phyloP scores from a whole-genome alignment of 2,329 filamentous ascomycete species.

The Epichloe brachyelytri region DNA sequence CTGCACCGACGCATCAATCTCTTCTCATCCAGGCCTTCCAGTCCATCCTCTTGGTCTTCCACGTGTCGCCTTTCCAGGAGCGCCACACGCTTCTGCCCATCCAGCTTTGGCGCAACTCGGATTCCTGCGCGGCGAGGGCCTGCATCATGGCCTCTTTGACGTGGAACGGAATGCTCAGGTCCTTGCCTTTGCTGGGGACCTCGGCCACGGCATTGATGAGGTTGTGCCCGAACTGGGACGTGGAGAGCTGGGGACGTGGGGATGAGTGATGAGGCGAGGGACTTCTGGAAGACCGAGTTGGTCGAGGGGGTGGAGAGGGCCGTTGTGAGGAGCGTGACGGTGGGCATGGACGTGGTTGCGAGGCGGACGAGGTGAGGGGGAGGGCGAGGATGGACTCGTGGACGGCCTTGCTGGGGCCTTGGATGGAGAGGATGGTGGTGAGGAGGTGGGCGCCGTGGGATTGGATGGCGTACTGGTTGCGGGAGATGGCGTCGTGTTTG shows the following conservation, averaged over 20 bases:
- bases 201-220: conserved; percentile 36
- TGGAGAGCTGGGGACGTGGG: conserved; percentile 32
- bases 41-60: conserved; percentile 37
- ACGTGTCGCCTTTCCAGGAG: conserved; percentile 44
- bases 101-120: conserved; percentile 37
- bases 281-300: conserved; percentile 43
- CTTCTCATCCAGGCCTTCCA: conserved; percentile 46
- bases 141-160: conserved; percentile 43
- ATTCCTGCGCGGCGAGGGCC: conserved; percentile 33
- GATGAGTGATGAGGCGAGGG: conserved; percentile 33
- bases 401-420: conserved; percentile 58
- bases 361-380: conserved; percentile 48
- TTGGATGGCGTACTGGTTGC: conserved; percentile 43
- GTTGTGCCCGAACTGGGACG: conserved; percentile 37
- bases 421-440: conserved; percentile 63
- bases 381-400: conserved; percentile 58
- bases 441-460: conserved; percentile 72
- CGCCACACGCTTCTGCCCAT: conserved; percentile 44
- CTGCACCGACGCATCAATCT: conserved; percentile 18
- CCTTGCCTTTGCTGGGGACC: conserved; percentile 35
- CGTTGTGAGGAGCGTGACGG: conserved; percentile 36
- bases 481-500: conserved; percentile 14
- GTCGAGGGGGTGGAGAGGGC: conserved; percentile 34
- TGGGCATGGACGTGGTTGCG: conserved; percentile 40
- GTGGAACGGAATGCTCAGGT: conserved; percentile 40